phyloP scores from a whole-genome alignment of 2,329 filamentous ascomycete genomes.

The Dissoconium aciculare region DNA sequence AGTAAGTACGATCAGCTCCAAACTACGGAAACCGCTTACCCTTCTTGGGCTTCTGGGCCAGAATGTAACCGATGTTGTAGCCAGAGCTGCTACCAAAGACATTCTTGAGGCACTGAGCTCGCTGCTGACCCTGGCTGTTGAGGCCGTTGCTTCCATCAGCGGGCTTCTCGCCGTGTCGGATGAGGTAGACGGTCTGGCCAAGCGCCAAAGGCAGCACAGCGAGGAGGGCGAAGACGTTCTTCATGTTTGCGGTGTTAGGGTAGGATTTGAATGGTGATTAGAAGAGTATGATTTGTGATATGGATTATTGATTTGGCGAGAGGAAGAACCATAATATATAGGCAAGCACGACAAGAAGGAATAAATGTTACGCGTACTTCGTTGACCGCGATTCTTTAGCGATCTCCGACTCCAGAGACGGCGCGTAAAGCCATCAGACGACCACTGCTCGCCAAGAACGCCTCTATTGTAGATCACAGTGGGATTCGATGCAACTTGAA shows the following conservation, averaged over 20 bases:
- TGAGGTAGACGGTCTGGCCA: conserved; percentile 41
- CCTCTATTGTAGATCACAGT: too few species aligned
- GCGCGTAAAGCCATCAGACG: too few species aligned
- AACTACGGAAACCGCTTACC: conserved; percentile 18
- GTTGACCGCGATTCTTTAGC: too few species aligned
- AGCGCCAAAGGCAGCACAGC: conserved; percentile 9
- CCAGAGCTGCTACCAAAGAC: conserved; percentile 39
- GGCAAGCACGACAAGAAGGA: too few species aligned
- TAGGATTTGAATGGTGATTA: too few species aligned
- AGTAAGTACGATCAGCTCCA: conserved; percentile 1
- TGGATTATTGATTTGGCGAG: too few species aligned
- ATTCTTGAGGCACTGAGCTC: conserved; percentile 43
- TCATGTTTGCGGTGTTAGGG: conserved; percentile 9
- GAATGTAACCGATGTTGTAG: conserved; percentile 44
- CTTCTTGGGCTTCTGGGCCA: conserved; percentile 40
- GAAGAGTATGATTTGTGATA: too few species aligned
- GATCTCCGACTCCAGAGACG: too few species aligned
- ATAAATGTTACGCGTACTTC: too few species aligned
- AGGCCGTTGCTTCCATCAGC: conserved; percentile 33
- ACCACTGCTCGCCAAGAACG: too few species aligned
- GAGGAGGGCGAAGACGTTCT: conserved; percentile 8
- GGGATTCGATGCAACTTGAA: too few species aligned
- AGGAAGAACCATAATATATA: too few species aligned
- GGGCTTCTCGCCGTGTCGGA: conserved; percentile 51
- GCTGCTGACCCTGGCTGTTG: conserved; percentile 36